Evolutionary conservation across 2,329 filamentous ascomycete genomes (phyloP), one percentile per base, ranked within the genome.

Genomic region (Juglanconis juglandina): DNA sequence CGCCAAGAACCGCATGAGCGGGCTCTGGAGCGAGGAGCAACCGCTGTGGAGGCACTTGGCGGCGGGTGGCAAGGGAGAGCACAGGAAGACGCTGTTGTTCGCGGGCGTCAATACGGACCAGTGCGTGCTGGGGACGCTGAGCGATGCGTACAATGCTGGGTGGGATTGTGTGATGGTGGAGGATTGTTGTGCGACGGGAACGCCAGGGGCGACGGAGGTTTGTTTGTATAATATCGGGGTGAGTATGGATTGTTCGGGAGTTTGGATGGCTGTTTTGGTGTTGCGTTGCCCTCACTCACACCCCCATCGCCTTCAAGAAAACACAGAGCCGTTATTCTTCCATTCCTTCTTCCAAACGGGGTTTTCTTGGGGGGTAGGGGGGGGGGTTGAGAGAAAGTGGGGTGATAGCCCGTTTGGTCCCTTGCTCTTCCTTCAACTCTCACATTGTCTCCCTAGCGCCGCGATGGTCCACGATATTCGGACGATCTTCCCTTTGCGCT

Each of bases 41-140:
- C 72, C 74, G 7, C 71, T 82, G 50, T 76, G 75, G 57, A 69
- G 71, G 44, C 77, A 74, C 44, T 68, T 85, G 53, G 52, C 8
- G 51, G 39, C 33, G 13, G 33, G 34, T 5, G 49, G n/a, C 5
- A 35, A 44, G 17, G 51, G 34, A 7, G 14, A n/a, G 39, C 10
- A 32, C 9, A 77, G 76, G 60, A 76, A 64, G 49, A 86, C 82
- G 5, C 67, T 86, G 49, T 66, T 87, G 24, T 85, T 87, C 63
- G 72, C 80, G 1, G 84, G 84, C 0, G 83, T 86, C 11, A 87
- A 87, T 66, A 85, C 83, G 3, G 83, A 87, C 70, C 83, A 86
- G 67, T 86, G 84, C 66, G 83, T 87, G 7, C 74, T 80, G 30
- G 81, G 81, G 1, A 85, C 81, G 13, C 70, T 86, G 60, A 73